These are phyloP conservation scores for Neonectria punicea DNA, from an alignment of 2,329 filamentous ascomycete genomes.

Conservation along the genomic window DNA sequence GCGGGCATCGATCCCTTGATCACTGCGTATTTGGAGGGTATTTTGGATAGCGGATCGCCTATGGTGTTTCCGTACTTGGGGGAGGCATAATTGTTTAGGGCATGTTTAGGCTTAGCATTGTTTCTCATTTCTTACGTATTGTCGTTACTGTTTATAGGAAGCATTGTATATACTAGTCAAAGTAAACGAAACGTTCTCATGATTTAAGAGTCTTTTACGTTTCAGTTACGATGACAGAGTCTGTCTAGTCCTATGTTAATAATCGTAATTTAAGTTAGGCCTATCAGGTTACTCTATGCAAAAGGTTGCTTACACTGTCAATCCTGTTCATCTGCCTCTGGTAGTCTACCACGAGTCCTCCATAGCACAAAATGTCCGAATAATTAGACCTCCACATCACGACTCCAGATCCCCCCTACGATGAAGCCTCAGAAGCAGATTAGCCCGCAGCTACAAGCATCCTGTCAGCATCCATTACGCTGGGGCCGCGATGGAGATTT, in stretches of 20 bases:
- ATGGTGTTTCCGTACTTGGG: conserved; percentile 30
- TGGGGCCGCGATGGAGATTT: neutral
- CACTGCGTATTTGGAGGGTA: conserved; percentile 29
- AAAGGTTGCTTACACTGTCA: no score
- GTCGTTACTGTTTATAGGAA: neutral
- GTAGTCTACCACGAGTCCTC: neutral
- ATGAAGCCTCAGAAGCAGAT: neutral
- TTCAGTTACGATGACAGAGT: no score
- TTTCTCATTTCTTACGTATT: neutral
- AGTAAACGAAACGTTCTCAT: neutral
- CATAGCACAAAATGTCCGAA: neutral
- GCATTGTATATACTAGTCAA: neutral
- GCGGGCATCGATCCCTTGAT: conserved; percentile 30
- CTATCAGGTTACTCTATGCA: no score
- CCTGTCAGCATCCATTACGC: neutral
- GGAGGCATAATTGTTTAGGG: neutral
- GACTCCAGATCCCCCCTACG: neutral
- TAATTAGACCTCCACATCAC: neutral
- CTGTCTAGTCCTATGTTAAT: no score
- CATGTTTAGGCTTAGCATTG: neutral
- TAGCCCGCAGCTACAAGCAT: neutral
- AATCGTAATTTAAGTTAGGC: no score
- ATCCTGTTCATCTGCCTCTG: neutral
- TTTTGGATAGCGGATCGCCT: conserved; percentile 20
- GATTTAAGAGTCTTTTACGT: neutral